Evolutionary conservation across 805 yeast genomes (phyloP).

Genomic region (Metschnikowia colocasiae): DNA sequence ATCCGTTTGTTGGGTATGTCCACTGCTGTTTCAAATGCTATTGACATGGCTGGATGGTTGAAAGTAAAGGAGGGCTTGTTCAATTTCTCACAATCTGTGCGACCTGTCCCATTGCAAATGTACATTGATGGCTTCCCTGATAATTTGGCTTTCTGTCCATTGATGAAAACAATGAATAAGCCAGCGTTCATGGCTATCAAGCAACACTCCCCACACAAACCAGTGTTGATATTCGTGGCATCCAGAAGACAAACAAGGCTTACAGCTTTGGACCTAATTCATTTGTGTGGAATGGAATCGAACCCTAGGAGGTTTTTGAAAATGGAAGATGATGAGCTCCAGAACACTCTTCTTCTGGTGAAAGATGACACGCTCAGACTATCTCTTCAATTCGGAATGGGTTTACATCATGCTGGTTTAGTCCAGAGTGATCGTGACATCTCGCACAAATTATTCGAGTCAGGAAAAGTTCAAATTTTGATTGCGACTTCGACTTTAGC

Average conservation of each 20-base stretch:
- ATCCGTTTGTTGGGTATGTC: slow-evolving; percentile 73
- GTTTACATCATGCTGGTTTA: slow-evolving; percentile 78
- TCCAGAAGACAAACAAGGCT: slow-evolving; percentile 79
- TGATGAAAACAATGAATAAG: slow-evolving; percentile 84
- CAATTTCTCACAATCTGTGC: slow-evolving; percentile 76
- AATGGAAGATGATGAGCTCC: slow-evolving; percentile 63
- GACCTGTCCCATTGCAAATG: slow-evolving; percentile 85
- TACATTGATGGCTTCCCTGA: slow-evolving; percentile 85
- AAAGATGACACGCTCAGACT: slow-evolving; percentile 80
- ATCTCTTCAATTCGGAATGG: slow-evolving; percentile 69
- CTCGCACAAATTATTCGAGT: slow-evolving; percentile 66
- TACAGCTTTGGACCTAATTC: slow-evolving; percentile 75
- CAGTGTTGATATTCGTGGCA: slow-evolving; percentile 81
- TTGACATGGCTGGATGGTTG: slow-evolving; percentile 83
- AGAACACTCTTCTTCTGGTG: slow-evolving; percentile 47
- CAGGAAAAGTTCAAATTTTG: slow-evolving; percentile 67
- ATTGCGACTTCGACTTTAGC: slow-evolving; percentile 79
- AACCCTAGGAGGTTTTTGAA: slow-evolving; percentile 68
- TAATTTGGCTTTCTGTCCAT: slow-evolving; percentile 72
- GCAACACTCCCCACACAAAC: slow-evolving; percentile 82
- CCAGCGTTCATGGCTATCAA: slow-evolving; percentile 92
- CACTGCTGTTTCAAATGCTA: slow-evolving; percentile 82
- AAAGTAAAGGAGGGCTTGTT: slow-evolving; percentile 71
- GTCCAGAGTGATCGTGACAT: slow-evolving; percentile 69
- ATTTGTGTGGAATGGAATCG: slow-evolving; percentile 74